Evolutionary conservation across 2,329 filamentous ascomycete genomes (phyloP).

Genomic region (Arthrobotrys conoides): DNA sequence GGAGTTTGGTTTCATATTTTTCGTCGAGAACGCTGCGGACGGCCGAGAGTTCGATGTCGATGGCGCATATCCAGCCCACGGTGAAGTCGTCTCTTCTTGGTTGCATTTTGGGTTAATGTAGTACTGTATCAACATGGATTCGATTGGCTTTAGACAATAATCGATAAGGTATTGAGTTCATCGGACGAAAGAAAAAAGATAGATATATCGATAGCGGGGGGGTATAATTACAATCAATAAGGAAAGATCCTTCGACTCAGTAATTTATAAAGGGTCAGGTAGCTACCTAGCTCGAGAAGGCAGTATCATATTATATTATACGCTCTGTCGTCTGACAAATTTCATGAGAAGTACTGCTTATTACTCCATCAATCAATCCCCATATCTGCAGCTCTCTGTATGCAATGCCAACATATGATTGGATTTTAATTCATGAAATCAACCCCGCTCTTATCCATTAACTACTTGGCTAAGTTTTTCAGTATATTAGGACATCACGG

Average conservation of each 20-base stretch:
- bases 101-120: neutral
- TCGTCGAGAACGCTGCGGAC: neutral
- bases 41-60: slow-evolving; percentile 12
- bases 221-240: no score
- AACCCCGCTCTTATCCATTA: neutral
- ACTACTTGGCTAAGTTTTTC: neutral
- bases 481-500: neutral
- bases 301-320: no score
- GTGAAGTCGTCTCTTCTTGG: slow-evolving; percentile 8
- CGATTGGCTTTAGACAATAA: no score
- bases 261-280: no score
- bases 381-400: neutral
- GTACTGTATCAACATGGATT: neutral
- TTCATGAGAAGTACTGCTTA: no score
- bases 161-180: no score
- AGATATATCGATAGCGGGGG: no score
- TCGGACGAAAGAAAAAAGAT: no score
- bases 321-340: no score
- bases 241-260: no score
- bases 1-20: neutral
- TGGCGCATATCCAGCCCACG: slow-evolving; percentile 33
- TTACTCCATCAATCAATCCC: neutral
- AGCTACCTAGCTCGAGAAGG: no score
- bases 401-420: neutral
- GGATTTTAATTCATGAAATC: neutral